Evolutionary conservation across 2,329 filamentous ascomycete genomes (phyloP).

Genomic region (Metarhizium humberi): DNA sequence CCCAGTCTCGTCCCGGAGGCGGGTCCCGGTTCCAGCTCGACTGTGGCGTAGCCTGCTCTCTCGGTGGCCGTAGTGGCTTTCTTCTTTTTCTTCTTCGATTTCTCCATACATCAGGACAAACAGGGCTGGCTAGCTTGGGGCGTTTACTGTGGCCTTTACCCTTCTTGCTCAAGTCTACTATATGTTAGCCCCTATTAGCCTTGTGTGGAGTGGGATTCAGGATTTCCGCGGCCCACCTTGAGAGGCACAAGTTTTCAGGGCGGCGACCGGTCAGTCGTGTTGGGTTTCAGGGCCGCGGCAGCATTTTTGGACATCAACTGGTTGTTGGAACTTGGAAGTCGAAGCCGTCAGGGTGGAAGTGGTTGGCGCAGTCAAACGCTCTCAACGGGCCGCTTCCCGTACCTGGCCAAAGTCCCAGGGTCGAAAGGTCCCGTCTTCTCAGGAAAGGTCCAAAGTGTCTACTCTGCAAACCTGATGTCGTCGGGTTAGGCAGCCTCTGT

Average conservation of each 20-base stretch:
- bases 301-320: too few species aligned
- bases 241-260: neutral
- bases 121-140: neutral
- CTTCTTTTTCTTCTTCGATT: neutral
- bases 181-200: neutral
- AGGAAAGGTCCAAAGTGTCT: too few species aligned
- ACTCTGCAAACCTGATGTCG: too few species aligned
- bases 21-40: neutral
- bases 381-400: too few species aligned
- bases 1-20: neutral
- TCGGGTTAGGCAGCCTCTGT: too few species aligned
- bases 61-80: neutral
- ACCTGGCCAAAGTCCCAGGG: too few species aligned
- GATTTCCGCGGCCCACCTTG: neutral
- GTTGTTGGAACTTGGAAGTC: too few species aligned
- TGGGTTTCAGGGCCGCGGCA: neutral
- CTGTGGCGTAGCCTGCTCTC: constrained; percentile 1
- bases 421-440: too few species aligned
- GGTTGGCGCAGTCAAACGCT: too few species aligned
- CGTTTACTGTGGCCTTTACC: neutral
- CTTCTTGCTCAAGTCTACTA: neutral
- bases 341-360: too few species aligned
- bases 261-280: neutral
- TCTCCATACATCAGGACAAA: neutral
- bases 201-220: too few species aligned